Base-by-base conservation (phyloP, 768 basidiomycete species). In the Russula sp. region DNA sequence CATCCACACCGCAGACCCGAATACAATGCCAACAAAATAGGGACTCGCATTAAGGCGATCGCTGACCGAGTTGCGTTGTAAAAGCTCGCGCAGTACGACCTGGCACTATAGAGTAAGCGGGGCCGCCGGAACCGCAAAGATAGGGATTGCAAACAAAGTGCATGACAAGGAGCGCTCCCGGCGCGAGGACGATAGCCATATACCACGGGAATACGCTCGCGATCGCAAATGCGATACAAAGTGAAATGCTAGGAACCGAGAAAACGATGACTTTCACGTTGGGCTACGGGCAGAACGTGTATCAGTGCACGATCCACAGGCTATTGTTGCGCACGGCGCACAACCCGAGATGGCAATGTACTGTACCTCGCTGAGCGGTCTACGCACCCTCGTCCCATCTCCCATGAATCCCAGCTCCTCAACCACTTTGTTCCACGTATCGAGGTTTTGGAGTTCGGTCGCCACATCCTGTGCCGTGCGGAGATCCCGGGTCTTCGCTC, bases 391-490 rank as follows among this genome's bases (percentile, higher is more conserved):
- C 45, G 82, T 74, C 1, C 91, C 92, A 61, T 88, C 83, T 67
- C 88, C 86, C 57, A 83, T 82, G 79, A 88, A 80, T 0, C 91
- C 91, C 16, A 89, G 87, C 70, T 96, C 93, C 70, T 88, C 86
- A 68, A 97, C 72, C 0, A 90, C 94, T 16, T 86, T 82, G 70
- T 86, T 88, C 87, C 89, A 98, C 4, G 93, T 88, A 3, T 86
- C 89, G 31, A 91, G 70, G 64, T 40, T 49, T 2, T 94, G 94
- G 48, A 96, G 77, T 73, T 95, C 91, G 20, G 84, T 79, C 1
- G 96, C 94, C 89, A 99, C 92, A 68, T 98, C 96, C 64, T 87
- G 78, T 49, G 95, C 84, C 1, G 93, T 94, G 69, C 94, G 84
- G 8, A 88, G 88, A 55, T 87, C 84, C 10, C 79, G 81, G 68